Evolutionary conservation across 2,329 filamentous ascomycete genomes (phyloP), one percentile per base, ranked within the genome.

Genomic region (Pseudogymnoascus sp.): DNA sequence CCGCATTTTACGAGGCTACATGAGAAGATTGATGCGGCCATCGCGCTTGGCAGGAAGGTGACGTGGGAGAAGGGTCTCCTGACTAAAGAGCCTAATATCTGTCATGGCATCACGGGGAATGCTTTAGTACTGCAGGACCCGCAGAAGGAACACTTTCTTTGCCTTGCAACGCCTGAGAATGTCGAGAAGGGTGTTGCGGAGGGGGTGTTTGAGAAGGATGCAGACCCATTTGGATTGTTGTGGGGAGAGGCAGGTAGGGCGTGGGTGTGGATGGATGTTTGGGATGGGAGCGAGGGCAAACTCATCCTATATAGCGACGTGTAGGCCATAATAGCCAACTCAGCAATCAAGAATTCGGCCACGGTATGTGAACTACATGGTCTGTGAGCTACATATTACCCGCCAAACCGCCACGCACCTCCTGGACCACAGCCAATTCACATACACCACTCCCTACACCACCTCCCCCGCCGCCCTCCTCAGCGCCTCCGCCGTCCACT

Each of bases 61-160:
- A 76, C 81, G 21, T 80, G 79, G 76, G 75, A 79, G 63, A 75
- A 79, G 45, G 84, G 83, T 0, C 67, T 86, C 9, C 71, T 88
- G 63, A 83, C 76, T 9, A 87, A 87, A 64, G 80, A 84, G 65
- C 82, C 84, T 1, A 85, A 81, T 66, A 68, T 88, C 34, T 88
- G 84, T 66, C 84, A 88, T 66, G 82, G 84, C 0, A 82, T 86
- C 26, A 76, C 82, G 12, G 82, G 84, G 6, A 88, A 88, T 67
- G 82, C 83, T 13, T 71, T 88, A 66, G 67, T 68, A 6, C 68
- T 74, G 10, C 68, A 71, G 19, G 63, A 58, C 23, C 62, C 67
- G 9, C 66, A 68, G 56, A 66, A 72, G 61, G 77, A 83, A 62
- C 80, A 84, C 66, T 83, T 85, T 67, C 71, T 85, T 59, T 78